Base-by-base conservation (phyloP, 2,329 filamentous ascomycete species). In the Cercospora sp. region DNA sequence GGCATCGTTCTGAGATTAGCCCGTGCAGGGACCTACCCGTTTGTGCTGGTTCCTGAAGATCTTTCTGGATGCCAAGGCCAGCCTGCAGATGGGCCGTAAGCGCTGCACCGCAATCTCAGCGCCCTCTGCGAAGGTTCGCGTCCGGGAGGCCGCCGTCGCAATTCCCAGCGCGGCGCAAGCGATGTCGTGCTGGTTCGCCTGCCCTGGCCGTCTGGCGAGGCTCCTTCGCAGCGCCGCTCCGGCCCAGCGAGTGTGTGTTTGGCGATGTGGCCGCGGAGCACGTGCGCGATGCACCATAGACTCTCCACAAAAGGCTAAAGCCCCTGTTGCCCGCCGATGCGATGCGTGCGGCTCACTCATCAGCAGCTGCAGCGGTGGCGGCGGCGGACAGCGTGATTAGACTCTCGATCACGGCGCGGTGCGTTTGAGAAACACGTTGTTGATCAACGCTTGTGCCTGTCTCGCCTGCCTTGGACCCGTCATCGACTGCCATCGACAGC, bases 1-100 rank as follows among this genome's bases (percentile, higher is more conserved):
- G 64, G 58, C 60, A 67, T 66, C 68, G 67, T 63, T 58, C 62
- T 69, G 67, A 69, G 68, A 70, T 72, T 69, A 65, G 28, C 33
- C 36, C 18, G 64, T 53, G 64, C 67, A 68, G 20, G 67, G 65
- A 64, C 60, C 60, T 59, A 45, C 64, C 64, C 63, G 69, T 66
- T 53, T 48, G 48, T 65, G 51, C 28, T 33, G 36, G 62, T 64
- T 64, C 62, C 62, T 64, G 62, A 64, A 57, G 48, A 64, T 64
- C 62, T 23, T 48, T 55, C 30, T 30, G 28, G 30, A 55, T 39
- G 62, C 48, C 62, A 42, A 58, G 31, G 6, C 18, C 42, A 13
- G 20, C 42, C n/a, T 33, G 48, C 48, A 33, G 39, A 23, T 30
- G 45, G 30, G 51, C 26, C 45, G 18, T 20, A 36, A 26, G 23